phyloP scores from a whole-genome alignment of 2,329 filamentous ascomycete species.

The Colletotrichum incanum region DNA sequence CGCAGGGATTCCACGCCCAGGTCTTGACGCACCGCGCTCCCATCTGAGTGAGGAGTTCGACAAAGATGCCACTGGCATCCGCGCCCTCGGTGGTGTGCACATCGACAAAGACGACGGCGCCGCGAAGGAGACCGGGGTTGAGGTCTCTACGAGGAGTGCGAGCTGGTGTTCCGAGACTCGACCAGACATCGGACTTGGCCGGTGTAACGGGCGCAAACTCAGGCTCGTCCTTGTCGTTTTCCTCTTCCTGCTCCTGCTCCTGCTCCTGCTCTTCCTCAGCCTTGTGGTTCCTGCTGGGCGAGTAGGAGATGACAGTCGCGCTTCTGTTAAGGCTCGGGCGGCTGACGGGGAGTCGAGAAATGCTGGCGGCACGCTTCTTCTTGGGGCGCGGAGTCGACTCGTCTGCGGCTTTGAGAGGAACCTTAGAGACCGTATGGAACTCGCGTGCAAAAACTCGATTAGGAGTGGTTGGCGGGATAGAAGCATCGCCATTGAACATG shows the following conservation, averaged over 20 bases:
- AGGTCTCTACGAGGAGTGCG: slow-evolving; percentile 70
- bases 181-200: slow-evolving; percentile 68
- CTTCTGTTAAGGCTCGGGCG: slow-evolving; percentile 63
- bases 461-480: slow-evolving; percentile 69
- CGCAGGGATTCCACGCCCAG: slow-evolving; percentile 80
- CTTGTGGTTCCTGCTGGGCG: slow-evolving; percentile 63
- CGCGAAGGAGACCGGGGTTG: slow-evolving; percentile 71
- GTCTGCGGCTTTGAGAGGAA: slow-evolving; percentile 80
- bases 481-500: slow-evolving; percentile 50
- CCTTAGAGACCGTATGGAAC: slow-evolving; percentile 84
- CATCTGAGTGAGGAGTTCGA: slow-evolving; percentile 84
- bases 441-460: slow-evolving; percentile 66
- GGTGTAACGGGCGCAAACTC: slow-evolving; percentile 59
- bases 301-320: slow-evolving; percentile 69
- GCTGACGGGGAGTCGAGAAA: slow-evolving; percentile 62
- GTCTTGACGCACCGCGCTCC: slow-evolving; percentile 84
- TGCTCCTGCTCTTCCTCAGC: slow-evolving; percentile 51
- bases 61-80: slow-evolving; percentile 85
- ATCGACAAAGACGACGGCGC: slow-evolving; percentile 86
- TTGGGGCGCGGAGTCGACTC: slow-evolving; percentile 66
- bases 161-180: slow-evolving; percentile 68
- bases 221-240: slow-evolving; percentile 49
- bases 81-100: slow-evolving; percentile 87
- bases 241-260: slow-evolving; percentile 51
- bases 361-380: slow-evolving; percentile 68